Percentiles rank a stretch among this genome's conserved stretches.
phyloP scores from a whole-genome alignment of 2,329 filamentous ascomycete genomes.

The Didymella arachidicola region DNA sequence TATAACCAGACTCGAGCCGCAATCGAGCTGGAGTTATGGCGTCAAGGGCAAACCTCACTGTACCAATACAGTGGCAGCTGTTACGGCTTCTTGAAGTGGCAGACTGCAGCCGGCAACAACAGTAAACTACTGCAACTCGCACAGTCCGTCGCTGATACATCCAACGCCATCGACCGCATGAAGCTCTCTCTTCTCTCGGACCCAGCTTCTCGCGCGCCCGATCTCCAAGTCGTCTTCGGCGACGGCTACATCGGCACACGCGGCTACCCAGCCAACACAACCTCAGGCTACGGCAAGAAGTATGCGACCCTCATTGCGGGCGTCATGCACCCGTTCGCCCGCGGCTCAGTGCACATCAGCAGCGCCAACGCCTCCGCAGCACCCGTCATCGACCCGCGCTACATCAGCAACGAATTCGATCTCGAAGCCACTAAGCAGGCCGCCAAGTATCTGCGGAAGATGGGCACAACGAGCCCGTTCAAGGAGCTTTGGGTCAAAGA shows the following conservation, averaged over 20 bases:
- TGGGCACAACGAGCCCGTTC: constrained; percentile 33
- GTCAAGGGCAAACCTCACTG: constrained; percentile 39
- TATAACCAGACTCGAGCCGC: constrained; percentile 42
- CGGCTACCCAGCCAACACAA: constrained; percentile 41
- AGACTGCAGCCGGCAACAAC: constrained; percentile 43
- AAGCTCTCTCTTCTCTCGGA: constrained; percentile 46
- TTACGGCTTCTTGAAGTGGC: constrained; percentile 56
- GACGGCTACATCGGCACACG: constrained; percentile 55
- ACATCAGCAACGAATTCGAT: constrained; percentile 31
- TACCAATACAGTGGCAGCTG: constrained; percentile 52
- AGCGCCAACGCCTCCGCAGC: constrained; percentile 18
- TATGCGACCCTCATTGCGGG: constrained; percentile 42
- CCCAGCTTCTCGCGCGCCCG: constrained; percentile 40
- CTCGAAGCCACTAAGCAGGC: constrained; percentile 22
- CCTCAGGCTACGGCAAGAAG: constrained; percentile 26
- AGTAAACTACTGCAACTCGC: constrained; percentile 22
- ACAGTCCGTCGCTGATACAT: constrained; percentile 19
- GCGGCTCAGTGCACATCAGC: constrained; percentile 33
- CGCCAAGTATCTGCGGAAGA: constrained; percentile 35
- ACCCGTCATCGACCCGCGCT: constrained; percentile 35
- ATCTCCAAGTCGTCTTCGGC: constrained; percentile 55
- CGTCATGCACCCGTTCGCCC: constrained; percentile 43
- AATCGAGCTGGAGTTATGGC: constrained; percentile 51
- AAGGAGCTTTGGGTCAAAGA: constrained; percentile 41
- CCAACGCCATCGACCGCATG: constrained; percentile 25